Conservation (phyloP, 768 basidiomycete species). For the Leucosporidium scottii region DNA sequence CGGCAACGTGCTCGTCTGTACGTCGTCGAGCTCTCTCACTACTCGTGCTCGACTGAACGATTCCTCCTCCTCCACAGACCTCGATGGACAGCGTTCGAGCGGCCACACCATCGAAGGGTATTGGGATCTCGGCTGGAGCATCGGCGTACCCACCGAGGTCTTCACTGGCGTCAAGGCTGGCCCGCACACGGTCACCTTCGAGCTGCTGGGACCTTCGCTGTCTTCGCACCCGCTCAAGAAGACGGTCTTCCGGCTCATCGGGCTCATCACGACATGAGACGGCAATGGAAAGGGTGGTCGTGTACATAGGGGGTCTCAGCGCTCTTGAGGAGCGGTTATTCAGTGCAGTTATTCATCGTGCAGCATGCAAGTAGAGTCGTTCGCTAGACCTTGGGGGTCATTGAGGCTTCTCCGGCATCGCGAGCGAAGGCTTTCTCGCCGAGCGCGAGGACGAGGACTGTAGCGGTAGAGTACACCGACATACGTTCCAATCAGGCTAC, state of each 20-base stretch:
- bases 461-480: background rate
- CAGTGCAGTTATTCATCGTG: too few species aligned
- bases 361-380: too few species aligned
- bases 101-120: constrained; percentile 18
- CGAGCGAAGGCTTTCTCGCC: too few species aligned
- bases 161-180: constrained; percentile 12
- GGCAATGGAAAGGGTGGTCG: background rate
- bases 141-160: constrained; percentile 26
- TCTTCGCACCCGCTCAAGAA: constrained; percentile 19
- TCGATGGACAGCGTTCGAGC: constrained; percentile 12
- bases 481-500: constrained; percentile 4
- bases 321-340: too few species aligned
- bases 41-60: too few species aligned
- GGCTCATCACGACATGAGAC: constrained; percentile 10
- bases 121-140: constrained; percentile 27
- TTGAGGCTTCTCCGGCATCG: too few species aligned
- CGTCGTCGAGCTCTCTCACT: background rate
- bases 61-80: constrained; percentile 1
- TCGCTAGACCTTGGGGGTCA: too few species aligned
- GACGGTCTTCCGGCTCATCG: constrained; percentile 27
- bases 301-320: too few species aligned
- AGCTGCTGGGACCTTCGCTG: constrained; percentile 6
- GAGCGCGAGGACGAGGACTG: too few species aligned
- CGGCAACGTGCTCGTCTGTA: constrained; percentile 26
- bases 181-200: constrained; percentile 21